Conservation (phyloP, 495 filamentous ascomycete genomes). For the Lentithecium fluviatile region DNA sequence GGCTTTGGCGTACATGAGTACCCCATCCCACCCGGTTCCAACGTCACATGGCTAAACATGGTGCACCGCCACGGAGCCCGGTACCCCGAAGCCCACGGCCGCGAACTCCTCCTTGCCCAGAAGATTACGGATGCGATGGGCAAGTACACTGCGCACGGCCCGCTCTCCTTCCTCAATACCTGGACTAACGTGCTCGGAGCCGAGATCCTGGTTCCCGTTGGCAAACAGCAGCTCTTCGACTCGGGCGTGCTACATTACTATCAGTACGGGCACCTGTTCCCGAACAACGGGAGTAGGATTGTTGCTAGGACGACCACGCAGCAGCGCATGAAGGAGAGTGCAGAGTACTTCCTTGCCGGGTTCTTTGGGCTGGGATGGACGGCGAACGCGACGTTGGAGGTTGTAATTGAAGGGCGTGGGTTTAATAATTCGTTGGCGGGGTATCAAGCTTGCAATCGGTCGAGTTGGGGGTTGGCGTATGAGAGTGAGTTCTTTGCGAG, state of each 20-base stretch:
- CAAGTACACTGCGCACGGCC: constrained; percentile 40
- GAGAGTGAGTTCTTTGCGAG: constrained; percentile 37
- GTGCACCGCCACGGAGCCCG: too few species aligned
- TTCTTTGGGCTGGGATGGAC: constrained; percentile 61
- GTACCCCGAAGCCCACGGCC: too few species aligned
- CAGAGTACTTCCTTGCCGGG: too few species aligned
- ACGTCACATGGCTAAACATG: too few species aligned
- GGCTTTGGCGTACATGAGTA: too few species aligned
- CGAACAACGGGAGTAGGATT: constrained; percentile 58
- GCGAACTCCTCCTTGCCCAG: too few species aligned
- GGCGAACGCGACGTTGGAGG: constrained; percentile 52
- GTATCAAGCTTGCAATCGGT: constrained; percentile 44
- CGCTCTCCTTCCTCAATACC: too few species aligned
- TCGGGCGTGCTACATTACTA: constrained; percentile 50
- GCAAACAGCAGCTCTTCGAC: constrained; percentile 52
- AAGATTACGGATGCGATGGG: constrained; percentile 42
- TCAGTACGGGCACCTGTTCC: constrained; percentile 60
- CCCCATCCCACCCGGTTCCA: too few species aligned
- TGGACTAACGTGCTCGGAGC: constrained; percentile 47
- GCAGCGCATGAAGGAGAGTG: constrained; percentile 51
- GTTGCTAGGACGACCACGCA: constrained; percentile 59
- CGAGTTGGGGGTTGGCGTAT: constrained; percentile 25
- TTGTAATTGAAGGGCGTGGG: constrained; percentile 41
- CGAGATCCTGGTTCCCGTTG: constrained; percentile 54
- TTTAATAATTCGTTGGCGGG: constrained; percentile 37